A percentile compares a stretch with the other conserved stretches of the same genome.
Evolutionary conservation across 768 basidiomycete genomes (phyloP).

Genomic region (Botryobasidium botryosum): DNA sequence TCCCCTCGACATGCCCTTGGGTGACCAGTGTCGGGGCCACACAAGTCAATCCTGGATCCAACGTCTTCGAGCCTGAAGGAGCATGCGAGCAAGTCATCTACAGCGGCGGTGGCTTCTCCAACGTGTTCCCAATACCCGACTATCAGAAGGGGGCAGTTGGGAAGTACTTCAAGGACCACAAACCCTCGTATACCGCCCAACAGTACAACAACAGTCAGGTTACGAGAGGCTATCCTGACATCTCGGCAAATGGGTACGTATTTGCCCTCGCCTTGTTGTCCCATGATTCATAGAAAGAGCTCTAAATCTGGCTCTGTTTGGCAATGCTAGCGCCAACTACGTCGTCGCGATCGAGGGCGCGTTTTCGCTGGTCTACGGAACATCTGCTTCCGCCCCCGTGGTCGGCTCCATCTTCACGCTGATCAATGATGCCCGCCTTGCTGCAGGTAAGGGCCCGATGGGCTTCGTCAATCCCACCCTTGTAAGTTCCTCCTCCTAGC

Average conservation of each 20-base stretch:
- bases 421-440: constrained; percentile 42
- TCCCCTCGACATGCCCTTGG: constrained; percentile 30
- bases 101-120: constrained; percentile 28
- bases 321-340: constrained; percentile 11
- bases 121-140: constrained; percentile 25
- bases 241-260: too few species aligned
- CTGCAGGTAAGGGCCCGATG: constrained; percentile 28
- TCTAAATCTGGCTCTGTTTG: too few species aligned
- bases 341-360: constrained; percentile 11
- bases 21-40: constrained; percentile 25
- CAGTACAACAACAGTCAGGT: constrained; percentile 20
- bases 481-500: not conserved
- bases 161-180: constrained; percentile 19
- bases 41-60: constrained; percentile 21
- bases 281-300: too few species aligned
- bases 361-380: constrained; percentile 29
- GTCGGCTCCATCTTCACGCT: constrained; percentile 43
- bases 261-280: too few species aligned
- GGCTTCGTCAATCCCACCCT: constrained; percentile 23
- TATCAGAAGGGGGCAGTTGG: constrained; percentile 23
- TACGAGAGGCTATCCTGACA: constrained; percentile 10
- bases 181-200: constrained; percentile 20
- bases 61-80: constrained; percentile 22
- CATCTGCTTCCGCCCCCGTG: constrained; percentile 44
- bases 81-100: constrained; percentile 24